Evolutionary conservation across 1,139 yeast species (phyloP), one percentile per base, ranked within the genome.

Genomic region (Protomyces macrosporus): DNA sequence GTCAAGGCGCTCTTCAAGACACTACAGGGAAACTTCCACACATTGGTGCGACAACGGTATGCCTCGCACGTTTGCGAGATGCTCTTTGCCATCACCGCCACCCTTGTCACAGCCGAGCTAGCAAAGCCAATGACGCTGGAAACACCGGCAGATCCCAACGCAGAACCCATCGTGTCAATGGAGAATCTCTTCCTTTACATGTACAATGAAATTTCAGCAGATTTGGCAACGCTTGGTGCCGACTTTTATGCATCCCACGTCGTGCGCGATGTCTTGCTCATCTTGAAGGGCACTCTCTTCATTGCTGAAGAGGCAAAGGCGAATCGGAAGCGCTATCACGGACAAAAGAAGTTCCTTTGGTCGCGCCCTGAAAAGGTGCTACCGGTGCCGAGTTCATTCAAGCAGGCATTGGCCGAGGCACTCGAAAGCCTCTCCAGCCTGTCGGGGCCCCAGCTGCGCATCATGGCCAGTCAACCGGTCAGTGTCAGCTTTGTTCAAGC

Each of bases 41-140:
- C 87, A n/a, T 78, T 91, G 66, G 83, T 95, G 1, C 85, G 84
- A 70, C 97, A 93, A 72, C 90, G 91, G 73, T 93, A 90, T 73
- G 86, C 97, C 0, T 91, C 98, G 0, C 98, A 93, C 74, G 96
- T 95, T 63, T 79, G 90, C 61, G 98, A 93, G 74, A 89, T 98
- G 0, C 79, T 91, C 58, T 75, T 93, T 50, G 89, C 87, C 37
- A 79, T 95, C 72, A 75, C 84, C 60, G 95, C 97, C 0, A 85
- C 90, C 0, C 75, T 88, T 66, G 81, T 89, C 88, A 76, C 75
- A 78, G 68, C 72, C 76, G 72, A 78, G 75, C 52, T 65, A 66
- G 39, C 54, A 9, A 14, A 45, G n/a, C 45, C 57, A 30, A 23
- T 50, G 37, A 45, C 45, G 9, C 34, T 33, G 9, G 53, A 53